A percentile compares a stretch with the other conserved stretches of the same genome.
These are phyloP conservation scores for Tremella yokohamensis DNA, from an alignment of 768 basidiomycete genomes.

Conservation along the genomic window DNA sequence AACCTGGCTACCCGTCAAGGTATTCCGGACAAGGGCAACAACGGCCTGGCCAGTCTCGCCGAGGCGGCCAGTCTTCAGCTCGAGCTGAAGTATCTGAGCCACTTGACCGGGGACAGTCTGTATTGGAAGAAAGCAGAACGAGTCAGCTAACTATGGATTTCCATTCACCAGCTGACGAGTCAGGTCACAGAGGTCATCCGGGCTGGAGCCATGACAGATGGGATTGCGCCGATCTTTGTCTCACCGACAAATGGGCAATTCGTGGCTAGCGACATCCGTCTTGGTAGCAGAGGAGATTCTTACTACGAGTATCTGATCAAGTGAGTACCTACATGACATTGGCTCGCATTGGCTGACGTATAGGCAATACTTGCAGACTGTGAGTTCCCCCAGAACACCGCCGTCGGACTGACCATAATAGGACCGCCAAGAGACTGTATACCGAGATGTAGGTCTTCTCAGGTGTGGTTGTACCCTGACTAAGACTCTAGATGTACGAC, in stretches of 20 bases:
- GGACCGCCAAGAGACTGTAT: constrained; percentile 68
- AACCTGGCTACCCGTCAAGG: constrained; percentile 67
- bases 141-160: constrained; percentile 42
- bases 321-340: constrained; percentile 53
- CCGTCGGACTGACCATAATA: constrained; percentile 7
- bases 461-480: not conserved
- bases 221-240: constrained; percentile 80
- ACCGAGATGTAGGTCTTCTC: constrained; percentile 61
- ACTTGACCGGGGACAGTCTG: constrained; percentile 67
- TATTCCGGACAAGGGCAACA: constrained; percentile 60
- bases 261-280: constrained; percentile 68
- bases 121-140: constrained; percentile 81
- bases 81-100: constrained; percentile 81
- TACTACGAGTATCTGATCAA: constrained; percentile 82
- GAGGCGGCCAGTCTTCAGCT: constrained; percentile 87
- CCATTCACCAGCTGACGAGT: not conserved
- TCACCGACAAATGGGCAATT: constrained; percentile 61
- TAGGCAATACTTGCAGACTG: constrained; percentile 81
- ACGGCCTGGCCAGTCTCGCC: constrained; percentile 68
- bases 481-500: constrained; percentile 70
- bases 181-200: constrained; percentile 71
- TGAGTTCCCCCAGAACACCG: constrained; percentile 42
- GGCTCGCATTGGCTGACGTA: not conserved
- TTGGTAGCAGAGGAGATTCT: constrained; percentile 88
- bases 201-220: constrained; percentile 61